phyloP scores from a whole-genome alignment of 257 asterid species.

The Penstemon newberryi region DNA sequence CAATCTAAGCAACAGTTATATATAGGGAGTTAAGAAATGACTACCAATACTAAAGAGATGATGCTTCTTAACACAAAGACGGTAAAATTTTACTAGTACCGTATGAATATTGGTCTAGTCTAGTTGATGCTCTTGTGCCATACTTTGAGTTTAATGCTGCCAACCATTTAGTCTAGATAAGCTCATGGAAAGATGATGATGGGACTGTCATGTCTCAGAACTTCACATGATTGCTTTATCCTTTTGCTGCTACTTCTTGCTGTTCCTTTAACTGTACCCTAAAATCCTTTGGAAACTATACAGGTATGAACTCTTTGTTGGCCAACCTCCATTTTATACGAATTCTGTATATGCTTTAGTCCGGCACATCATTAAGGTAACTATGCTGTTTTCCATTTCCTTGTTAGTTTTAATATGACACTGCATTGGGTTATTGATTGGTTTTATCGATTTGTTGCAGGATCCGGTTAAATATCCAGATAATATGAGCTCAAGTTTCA shows the following conservation, averaged over 20 bases:
- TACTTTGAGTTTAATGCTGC: slow-evolving; percentile 15
- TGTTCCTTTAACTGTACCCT: slow-evolving; percentile 7
- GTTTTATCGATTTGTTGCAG: slow-evolving; percentile 41
- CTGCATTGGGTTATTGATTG: slow-evolving; percentile 20
- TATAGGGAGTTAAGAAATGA: background rate
- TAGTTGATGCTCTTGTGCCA: slow-evolving; percentile 8
- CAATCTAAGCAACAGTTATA: slow-evolving; percentile 14
- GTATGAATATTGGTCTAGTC: background rate
- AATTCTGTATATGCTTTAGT: slow-evolving; percentile 97
- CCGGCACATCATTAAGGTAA: slow-evolving; percentile 93
- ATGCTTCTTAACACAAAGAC: too few species aligned
- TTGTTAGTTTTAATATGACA: slow-evolving; percentile 17
- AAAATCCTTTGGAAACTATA: slow-evolving; percentile 18
- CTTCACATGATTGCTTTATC: slow-evolving; percentile 19
- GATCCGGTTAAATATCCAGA: slow-evolving; percentile 98
- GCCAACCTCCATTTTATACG: slow-evolving; percentile 98
- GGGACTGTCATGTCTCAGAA: slow-evolving; percentile 7
- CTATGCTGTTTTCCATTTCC: slow-evolving; percentile 15
- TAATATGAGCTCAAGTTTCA: slow-evolving; percentile 79
- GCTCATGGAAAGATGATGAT: slow-evolving; percentile 23
- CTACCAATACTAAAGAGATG: background rate
- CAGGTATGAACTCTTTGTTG: slow-evolving; percentile 98
- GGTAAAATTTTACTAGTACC: background rate
- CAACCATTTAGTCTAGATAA: background rate
- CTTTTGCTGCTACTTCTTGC: slow-evolving; percentile 18